Evolutionary conservation across 2,329 filamentous ascomycete genomes (phyloP).

Genomic region (Paecilomyces fulvus): DNA sequence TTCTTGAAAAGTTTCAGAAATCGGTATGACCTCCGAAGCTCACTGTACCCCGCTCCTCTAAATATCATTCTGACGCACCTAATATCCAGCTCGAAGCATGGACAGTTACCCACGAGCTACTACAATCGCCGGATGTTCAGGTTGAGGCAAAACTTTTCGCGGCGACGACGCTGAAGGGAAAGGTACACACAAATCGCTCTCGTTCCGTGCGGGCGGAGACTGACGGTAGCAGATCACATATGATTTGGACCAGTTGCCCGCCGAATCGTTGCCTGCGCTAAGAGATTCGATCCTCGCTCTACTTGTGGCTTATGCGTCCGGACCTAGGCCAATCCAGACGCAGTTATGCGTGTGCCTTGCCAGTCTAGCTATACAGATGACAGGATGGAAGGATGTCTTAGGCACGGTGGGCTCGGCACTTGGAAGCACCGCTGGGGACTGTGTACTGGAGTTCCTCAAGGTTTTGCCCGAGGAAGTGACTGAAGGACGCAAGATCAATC

Average conservation of each 20-base stretch:
- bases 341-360: slow-evolving; percentile 93
- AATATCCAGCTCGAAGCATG: slow-evolving; percentile 70
- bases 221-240: slow-evolving; percentile 71
- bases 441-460: slow-evolving; percentile 89
- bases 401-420: slow-evolving; percentile 70
- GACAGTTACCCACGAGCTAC: slow-evolving; percentile 75
- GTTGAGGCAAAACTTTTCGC: slow-evolving; percentile 89
- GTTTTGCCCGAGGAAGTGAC: slow-evolving; percentile 98
- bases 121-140: slow-evolving; percentile 68
- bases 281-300: slow-evolving; percentile 77
- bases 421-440: slow-evolving; percentile 62
- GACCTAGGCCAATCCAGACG: slow-evolving; percentile 74
- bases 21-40: slow-evolving; percentile 56
- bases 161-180: slow-evolving; percentile 93
- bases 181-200: slow-evolving; percentile 54
- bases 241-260: slow-evolving; percentile 81
- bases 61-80: slow-evolving; percentile 8
- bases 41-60: background rate
- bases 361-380: slow-evolving; percentile 93
- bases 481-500: slow-evolving; percentile 97
- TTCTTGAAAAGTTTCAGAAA: slow-evolving; percentile 93
- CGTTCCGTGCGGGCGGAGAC: slow-evolving; percentile 3
- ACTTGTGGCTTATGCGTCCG: slow-evolving; percentile 70
- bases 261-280: slow-evolving; percentile 63
- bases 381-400: slow-evolving; percentile 88